Evolutionary conservation across 1,139 yeast genomes (phyloP).

Genomic region (Hemisphaericaspora subhashii): DNA sequence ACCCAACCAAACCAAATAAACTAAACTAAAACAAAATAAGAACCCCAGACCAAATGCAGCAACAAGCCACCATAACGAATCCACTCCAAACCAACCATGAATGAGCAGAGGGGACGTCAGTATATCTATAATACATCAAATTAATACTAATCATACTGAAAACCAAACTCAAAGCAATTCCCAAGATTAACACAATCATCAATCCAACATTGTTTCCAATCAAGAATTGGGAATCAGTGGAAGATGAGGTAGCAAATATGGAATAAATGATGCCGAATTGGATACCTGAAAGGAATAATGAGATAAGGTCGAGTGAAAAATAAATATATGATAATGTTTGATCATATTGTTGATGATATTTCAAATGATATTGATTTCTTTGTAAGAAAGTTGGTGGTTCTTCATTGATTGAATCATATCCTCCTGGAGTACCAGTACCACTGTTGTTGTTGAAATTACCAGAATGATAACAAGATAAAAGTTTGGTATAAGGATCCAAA

Average conservation of each 20-base stretch:
- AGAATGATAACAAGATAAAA: slow-evolving; percentile 9
- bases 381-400: slow-evolving; percentile 24
- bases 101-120: slow-evolving; percentile 20
- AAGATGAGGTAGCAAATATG: slow-evolving; percentile 27
- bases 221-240: slow-evolving; percentile 24
- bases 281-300: slow-evolving; percentile 43
- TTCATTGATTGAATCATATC: slow-evolving; percentile 37
- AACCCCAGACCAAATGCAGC: slow-evolving; percentile 23
- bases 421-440: slow-evolving; percentile 10
- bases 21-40: slow-evolving; percentile 46
- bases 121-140: slow-evolving; percentile 30
- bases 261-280: slow-evolving; percentile 46
- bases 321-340: slow-evolving; percentile 37
- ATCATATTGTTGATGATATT: slow-evolving; percentile 37
- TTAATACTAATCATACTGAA: slow-evolving; percentile 36
- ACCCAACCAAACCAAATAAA: slow-evolving; percentile 8
- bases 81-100: slow-evolving; percentile 20
- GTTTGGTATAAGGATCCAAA: slow-evolving; percentile 14
- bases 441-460: not conserved
- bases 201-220: slow-evolving; percentile 35
- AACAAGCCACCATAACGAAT: slow-evolving; percentile 26
- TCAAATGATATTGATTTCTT: slow-evolving; percentile 21
- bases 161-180: slow-evolving; percentile 33
- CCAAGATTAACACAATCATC: slow-evolving; percentile 32
- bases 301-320: slow-evolving; percentile 35